phyloP scores from a whole-genome alignment of 768 basidiomycete genomes.

The Strobilomyces echinocephalus region DNA sequence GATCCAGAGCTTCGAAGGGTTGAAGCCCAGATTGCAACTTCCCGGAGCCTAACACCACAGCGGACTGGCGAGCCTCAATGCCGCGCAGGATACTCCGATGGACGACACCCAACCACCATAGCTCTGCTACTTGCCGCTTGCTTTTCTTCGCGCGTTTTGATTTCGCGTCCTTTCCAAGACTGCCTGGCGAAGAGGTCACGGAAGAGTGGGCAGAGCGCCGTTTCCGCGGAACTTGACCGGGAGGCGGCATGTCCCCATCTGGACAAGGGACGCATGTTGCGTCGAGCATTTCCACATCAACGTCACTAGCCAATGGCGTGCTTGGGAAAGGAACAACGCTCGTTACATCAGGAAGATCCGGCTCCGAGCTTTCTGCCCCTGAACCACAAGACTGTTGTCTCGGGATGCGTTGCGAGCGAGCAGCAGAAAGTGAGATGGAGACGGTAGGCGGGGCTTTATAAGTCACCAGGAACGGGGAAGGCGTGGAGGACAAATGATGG shows the following conservation, averaged over 20 bases:
- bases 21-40: neutral
- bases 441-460: constrained; percentile 37
- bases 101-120: constrained; percentile 34
- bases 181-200: constrained; percentile 20
- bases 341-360: constrained; percentile 27
- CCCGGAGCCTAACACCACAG: constrained; percentile 1
- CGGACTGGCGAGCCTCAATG: constrained; percentile 16
- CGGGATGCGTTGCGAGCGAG: constrained; percentile 21
- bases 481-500: constrained; percentile 1
- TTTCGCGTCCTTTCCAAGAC: constrained; percentile 12
- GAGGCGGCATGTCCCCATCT: neutral
- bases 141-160: constrained; percentile 32
- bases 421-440: constrained; percentile 35
- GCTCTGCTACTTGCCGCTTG: constrained; percentile 29
- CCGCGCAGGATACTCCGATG: constrained; percentile 32
- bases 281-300: constrained; percentile 27
- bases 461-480: constrained; percentile 20
- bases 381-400: neutral
- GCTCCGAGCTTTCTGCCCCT: constrained; percentile 7
- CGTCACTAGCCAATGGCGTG: constrained; percentile 18
- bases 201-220: constrained; percentile 33
- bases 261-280: constrained; percentile 16
- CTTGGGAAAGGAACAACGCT: constrained; percentile 38
- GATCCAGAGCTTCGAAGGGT: constrained; percentile 30
- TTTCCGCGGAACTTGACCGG: constrained; percentile 20